phyloP scores from a whole-genome alignment of 2,329 filamentous ascomycete species.

The Fonsecaea erecta region DNA sequence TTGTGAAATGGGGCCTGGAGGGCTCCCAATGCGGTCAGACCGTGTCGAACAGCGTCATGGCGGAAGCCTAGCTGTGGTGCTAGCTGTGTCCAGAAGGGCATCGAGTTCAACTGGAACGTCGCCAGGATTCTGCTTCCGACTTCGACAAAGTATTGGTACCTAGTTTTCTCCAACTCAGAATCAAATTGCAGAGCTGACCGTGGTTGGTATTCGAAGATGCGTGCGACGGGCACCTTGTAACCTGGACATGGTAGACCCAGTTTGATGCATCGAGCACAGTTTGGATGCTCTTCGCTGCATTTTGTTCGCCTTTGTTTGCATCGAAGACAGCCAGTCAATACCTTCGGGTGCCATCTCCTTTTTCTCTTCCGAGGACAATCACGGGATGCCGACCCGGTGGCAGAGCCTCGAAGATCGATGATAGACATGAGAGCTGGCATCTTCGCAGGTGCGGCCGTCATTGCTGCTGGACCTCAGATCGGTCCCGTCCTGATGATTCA shows the following conservation, averaged over 20 bases:
- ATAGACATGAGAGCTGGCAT: background rate
- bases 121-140: constrained; percentile 12
- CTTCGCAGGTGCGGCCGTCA: background rate
- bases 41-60: constrained; percentile 20
- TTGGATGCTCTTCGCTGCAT: constrained; percentile 40
- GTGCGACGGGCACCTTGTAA: constrained; percentile 30
- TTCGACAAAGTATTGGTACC: constrained; percentile 20
- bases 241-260: constrained; percentile 40
- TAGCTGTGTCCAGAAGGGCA: constrained; percentile 19
- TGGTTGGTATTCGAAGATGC: constrained; percentile 20
- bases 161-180: constrained; percentile 11
- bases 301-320: constrained; percentile 34
- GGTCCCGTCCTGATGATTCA: background rate
- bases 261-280: constrained; percentile 37
- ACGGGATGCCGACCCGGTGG: background rate
- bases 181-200: constrained; percentile 2
- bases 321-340: constrained; percentile 24
- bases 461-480: background rate
- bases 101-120: constrained; percentile 15
- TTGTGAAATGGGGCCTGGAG: constrained; percentile 17
- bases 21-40: constrained; percentile 15
- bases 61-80: constrained; percentile 18
- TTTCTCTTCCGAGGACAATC: constrained; percentile 2
- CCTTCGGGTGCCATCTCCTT: constrained; percentile 25
- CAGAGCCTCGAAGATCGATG: background rate